phyloP scores from a whole-genome alignment of 768 basidiomycete genomes.

The Austroboletus festivus region DNA sequence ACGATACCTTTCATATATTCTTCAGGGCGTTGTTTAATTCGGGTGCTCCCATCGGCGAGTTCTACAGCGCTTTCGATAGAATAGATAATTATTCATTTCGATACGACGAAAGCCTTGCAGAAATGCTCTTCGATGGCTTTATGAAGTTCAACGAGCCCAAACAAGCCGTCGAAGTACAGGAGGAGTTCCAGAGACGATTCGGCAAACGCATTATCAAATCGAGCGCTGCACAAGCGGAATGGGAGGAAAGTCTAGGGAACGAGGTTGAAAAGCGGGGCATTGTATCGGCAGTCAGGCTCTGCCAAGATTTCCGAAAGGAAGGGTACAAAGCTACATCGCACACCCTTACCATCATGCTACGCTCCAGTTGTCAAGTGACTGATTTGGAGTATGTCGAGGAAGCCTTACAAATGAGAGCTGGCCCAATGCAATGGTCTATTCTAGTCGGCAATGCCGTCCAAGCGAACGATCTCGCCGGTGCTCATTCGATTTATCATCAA shows the following conservation, averaged over 20 bases:
- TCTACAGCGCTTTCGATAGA: conserved; percentile 43
- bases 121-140: conserved; percentile 42
- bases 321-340: conserved; percentile 32
- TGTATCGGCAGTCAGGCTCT: conserved; percentile 34
- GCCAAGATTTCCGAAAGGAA: conserved; percentile 29
- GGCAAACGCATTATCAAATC: conserved; percentile 28
- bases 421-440: conserved; percentile 49
- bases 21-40: conserved; percentile 41
- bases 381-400: conserved; percentile 44
- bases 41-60: conserved; percentile 30
- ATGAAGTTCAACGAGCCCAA: conserved; percentile 35
- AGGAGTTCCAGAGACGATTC: conserved; percentile 37
- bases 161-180: conserved; percentile 38
- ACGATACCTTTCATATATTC: conserved; percentile 47
- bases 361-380: conserved; percentile 36
- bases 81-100: conserved; percentile 45
- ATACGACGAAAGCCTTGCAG: conserved; percentile 42
- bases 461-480: conserved; percentile 36
- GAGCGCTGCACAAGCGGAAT: conserved; percentile 25
- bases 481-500: conserved; percentile 48
- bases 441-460: conserved; percentile 51
- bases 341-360: conserved; percentile 43
- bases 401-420: conserved; percentile 39
- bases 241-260: conserved; percentile 28
- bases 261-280: conserved; percentile 35